Evolutionary conservation across 2,329 filamentous ascomycete species (phyloP).

Genomic region (Colletotrichum nymphaeae): DNA sequence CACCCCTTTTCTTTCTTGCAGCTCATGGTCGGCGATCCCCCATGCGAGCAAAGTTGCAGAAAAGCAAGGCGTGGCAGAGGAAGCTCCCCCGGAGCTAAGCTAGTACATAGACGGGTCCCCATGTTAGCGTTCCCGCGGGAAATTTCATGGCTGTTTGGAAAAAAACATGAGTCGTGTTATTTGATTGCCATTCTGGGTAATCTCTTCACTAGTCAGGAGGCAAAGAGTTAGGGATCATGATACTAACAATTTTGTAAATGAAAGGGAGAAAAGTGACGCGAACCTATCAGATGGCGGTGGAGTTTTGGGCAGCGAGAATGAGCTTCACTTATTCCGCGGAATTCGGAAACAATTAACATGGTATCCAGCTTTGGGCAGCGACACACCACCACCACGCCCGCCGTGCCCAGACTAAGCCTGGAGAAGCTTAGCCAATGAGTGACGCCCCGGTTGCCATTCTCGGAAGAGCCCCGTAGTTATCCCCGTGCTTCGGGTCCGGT

Average conservation of each 20-base stretch:
- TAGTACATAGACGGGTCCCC: neutral
- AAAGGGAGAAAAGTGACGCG: neutral
- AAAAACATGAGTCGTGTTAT: neutral
- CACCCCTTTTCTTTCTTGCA: neutral
- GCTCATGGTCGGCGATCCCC: neutral
- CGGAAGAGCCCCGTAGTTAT: constrained; percentile 1
- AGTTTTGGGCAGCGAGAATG: neutral
- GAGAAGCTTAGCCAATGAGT: constrained; percentile 18
- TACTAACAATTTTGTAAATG: neutral
- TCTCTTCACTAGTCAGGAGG: constrained; percentile 7
- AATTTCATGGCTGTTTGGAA: neutral
- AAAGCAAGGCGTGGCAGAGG: neutral
- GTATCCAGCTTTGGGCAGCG: neutral
- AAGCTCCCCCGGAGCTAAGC: neutral
- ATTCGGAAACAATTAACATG: neutral
- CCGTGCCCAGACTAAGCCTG: neutral
- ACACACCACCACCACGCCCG: neutral
- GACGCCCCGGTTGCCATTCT: constrained; percentile 19
- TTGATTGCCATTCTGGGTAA: neutral
- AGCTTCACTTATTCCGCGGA: neutral
- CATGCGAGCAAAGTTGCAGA: neutral
- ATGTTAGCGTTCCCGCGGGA: neutral
- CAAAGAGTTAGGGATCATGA: neutral
- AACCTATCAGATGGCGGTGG: neutral
- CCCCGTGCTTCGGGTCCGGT: neutral